These are phyloP conservation scores for Nemania serpens DNA, from an alignment of 2,329 filamentous ascomycete species.

Conservation along the genomic window DNA sequence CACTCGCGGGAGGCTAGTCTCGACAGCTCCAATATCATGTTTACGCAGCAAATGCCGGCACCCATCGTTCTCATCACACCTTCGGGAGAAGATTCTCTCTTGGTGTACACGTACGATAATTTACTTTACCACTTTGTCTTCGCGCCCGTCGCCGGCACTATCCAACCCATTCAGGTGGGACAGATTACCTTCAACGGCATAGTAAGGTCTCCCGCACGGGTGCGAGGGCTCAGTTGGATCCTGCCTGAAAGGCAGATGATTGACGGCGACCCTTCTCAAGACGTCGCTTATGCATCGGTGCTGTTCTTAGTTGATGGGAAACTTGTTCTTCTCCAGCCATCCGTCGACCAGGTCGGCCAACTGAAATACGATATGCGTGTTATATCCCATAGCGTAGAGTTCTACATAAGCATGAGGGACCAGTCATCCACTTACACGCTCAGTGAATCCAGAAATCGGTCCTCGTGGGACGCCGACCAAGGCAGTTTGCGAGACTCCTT, in stretches of 20 bases:
- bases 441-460: constrained; percentile 33
- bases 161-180: constrained; percentile 88
- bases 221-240: constrained; percentile 94
- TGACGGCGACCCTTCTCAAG: constrained; percentile 92
- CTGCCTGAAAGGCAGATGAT: constrained; percentile 86
- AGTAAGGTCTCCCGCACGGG: constrained; percentile 87
- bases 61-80: constrained; percentile 89
- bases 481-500: constrained; percentile 78
- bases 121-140: constrained; percentile 94
- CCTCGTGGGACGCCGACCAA: constrained; percentile 43
- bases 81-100: constrained; percentile 89
- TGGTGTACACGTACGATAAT: constrained; percentile 98
- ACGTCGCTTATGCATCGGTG: constrained; percentile 91
- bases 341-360: constrained; percentile 77
- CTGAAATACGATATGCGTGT: constrained; percentile 99
- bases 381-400: constrained; percentile 94
- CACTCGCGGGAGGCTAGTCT: constrained; percentile 87
- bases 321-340: constrained; percentile 87
- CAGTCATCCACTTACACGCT: constrained; percentile 58
- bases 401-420: constrained; percentile 90
- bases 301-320: constrained; percentile 98
- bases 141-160: constrained; percentile 67
- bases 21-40: constrained; percentile 72
- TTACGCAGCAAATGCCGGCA: constrained; percentile 76
- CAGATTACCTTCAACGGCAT: constrained; percentile 98